Conservation (phyloP, 768 basidiomycete genomes). For the Tubosaeta sp. region DNA sequence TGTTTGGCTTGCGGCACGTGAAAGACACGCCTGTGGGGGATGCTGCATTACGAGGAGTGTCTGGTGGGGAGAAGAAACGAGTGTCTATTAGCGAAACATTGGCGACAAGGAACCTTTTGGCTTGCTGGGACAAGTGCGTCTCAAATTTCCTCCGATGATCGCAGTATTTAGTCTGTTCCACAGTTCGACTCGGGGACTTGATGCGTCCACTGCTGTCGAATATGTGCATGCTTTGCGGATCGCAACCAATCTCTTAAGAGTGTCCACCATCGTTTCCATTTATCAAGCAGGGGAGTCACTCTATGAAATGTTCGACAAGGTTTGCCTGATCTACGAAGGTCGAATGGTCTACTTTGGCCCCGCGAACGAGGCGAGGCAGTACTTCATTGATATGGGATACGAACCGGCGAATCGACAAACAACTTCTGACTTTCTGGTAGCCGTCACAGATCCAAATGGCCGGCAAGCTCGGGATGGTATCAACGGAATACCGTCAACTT, state of each 20-base stretch:
- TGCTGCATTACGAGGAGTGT: constrained; percentile 68
- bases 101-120: constrained; percentile 66
- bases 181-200: constrained; percentile 65
- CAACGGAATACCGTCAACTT: constrained; percentile 36
- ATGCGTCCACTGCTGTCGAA: constrained; percentile 69
- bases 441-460: constrained; percentile 59
- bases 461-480: constrained; percentile 42
- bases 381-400: constrained; percentile 58
- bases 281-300: constrained; percentile 80
- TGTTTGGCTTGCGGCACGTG: constrained; percentile 76
- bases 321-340: constrained; percentile 59
- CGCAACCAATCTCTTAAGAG: constrained; percentile 50
- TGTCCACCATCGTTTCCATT: constrained; percentile 71
- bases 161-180: constrained; percentile 43
- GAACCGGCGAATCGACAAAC: constrained; percentile 55
- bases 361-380: constrained; percentile 47
- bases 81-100: constrained; percentile 74
- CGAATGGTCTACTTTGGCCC: constrained; percentile 59
- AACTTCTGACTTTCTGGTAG: constrained; percentile 58
- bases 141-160: constrained; percentile 23
- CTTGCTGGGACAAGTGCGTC: constrained; percentile 68
- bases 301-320: constrained; percentile 67
- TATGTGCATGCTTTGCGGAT: constrained; percentile 68
- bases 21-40: constrained; percentile 76
- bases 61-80: constrained; percentile 78